Percentiles rank a stretch among this genome's conserved stretches.
Conservation (phyloP, 805 yeast species). For the Suhomyces tanzawaensis region DNA sequence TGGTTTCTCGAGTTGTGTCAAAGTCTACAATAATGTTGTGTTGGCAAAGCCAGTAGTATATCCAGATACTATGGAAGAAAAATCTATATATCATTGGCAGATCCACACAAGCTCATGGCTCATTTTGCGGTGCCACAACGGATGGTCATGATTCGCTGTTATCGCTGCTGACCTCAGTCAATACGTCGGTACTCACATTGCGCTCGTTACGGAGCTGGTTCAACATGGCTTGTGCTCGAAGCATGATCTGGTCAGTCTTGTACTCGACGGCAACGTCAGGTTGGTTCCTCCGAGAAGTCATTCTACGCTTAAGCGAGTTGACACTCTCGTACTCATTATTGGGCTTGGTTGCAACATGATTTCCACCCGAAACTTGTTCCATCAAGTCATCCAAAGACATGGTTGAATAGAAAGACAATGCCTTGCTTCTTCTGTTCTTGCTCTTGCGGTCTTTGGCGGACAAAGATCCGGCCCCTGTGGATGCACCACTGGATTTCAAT, state of each 20-base stretch:
- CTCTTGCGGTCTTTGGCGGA: conserved; percentile 16
- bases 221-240: conserved; percentile 42
- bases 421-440: conserved; percentile 27
- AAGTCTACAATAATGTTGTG: too few relatives aligned
- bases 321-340: conserved; percentile 38
- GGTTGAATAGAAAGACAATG: conserved; percentile 33
- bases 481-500: conserved; percentile 29
- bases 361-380: conserved; percentile 6
- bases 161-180: conserved; percentile 1
- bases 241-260: conserved; percentile 27
- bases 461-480: conserved; percentile 8
- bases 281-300: conserved; percentile 31
- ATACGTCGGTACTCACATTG: conserved; percentile 3
- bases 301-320: conserved; percentile 32
- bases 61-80: too few relatives aligned
- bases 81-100: too few relatives aligned
- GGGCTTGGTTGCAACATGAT: background rate
- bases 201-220: conserved; percentile 27
- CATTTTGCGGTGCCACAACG: too few relatives aligned
- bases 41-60: too few relatives aligned
- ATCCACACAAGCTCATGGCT: too few relatives aligned
- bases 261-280: conserved; percentile 1
- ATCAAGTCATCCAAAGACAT: conserved; percentile 23
- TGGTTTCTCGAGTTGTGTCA: too few relatives aligned
- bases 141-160: too few relatives aligned